Base-by-base conservation (phyloP, 176 grass and related monocot genomes). In the Oropetium thomaeum region DNA sequence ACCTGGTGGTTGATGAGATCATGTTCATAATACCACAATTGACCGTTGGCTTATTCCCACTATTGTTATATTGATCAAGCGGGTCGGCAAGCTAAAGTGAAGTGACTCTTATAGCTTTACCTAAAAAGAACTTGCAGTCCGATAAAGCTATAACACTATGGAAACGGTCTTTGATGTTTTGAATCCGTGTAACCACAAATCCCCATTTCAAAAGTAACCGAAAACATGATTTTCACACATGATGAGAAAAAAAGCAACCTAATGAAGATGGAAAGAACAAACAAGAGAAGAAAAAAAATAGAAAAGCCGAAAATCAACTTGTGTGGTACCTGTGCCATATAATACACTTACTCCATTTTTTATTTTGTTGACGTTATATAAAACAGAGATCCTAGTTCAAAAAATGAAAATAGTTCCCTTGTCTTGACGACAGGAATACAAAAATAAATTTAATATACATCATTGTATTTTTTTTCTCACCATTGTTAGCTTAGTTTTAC, bases 101-200 rank as follows among this genome's bases (percentile, higher is more conserved):
- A 71, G 47, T 45, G 55, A 64, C 51, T n/a, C 30, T 70, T n/a
- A n/a, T 75, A 32, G 11, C 78, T 81, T 76, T 65, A 70, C 78
- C 71, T 76, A 64, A 76, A 85, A 71, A 30, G 54, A 39, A 38
- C 37, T 47, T 45, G 34, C 47, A 55, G 78, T 71, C 71, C 22
- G 45, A 62, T 16, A 86, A 81, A 70, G 71, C 58, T 22, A 43
- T 25, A 71, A 63, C 65, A 64, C 55, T n/a, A 47, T 11, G 10
- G 63, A 34, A 86, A 34, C 1, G 16, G 15, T 38, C 49, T 49
- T 31, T 59, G 77, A 68, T 8, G 53, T 8, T 62, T 62, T 69
- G 73, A 82, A 61, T 8, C 19, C 48, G 37, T 78, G 42, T 74
- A 54, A 62, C 65, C 34, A 70, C 23, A 74, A 57, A 55, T 48